Conservation (phyloP, 2,329 filamentous ascomycete species). For the Moelleriella libera region DNA sequence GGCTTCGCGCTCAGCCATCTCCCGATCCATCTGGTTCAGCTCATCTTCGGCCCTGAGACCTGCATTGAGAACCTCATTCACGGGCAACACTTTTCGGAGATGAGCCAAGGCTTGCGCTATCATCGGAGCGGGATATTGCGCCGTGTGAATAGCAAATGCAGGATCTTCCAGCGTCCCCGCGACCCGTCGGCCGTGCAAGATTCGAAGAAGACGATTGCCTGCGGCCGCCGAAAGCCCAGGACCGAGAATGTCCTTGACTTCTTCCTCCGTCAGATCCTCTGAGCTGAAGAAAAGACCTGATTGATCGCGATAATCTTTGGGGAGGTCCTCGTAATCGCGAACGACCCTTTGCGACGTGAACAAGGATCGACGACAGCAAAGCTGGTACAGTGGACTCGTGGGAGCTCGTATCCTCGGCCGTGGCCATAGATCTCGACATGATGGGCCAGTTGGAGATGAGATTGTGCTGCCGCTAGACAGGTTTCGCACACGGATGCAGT, state of each 20-base stretch:
- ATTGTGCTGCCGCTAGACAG: conserved; percentile 4
- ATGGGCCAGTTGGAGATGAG: background rate
- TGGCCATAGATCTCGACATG: conserved; percentile 1
- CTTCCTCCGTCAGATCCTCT: conserved; percentile 31
- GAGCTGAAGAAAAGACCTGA: conserved; percentile 38
- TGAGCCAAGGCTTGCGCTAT: conserved; percentile 35
- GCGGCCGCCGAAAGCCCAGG: conserved; percentile 23
- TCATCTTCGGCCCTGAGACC: conserved; percentile 50
- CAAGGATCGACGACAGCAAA: conserved; percentile 15
- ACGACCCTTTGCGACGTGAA: conserved; percentile 23
- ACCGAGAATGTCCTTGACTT: conserved; percentile 37
- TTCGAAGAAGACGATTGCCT: conserved; percentile 40
- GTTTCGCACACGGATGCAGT: conserved; percentile 4
- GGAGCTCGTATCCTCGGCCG: background rate
- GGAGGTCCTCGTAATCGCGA: conserved; percentile 43
- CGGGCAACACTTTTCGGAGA: conserved; percentile 36
- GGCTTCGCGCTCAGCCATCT: conserved; percentile 11
- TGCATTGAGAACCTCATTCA: conserved; percentile 47
- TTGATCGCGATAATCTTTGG: conserved; percentile 39
- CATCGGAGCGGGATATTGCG: conserved; percentile 25
- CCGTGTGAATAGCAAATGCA: conserved; percentile 31
- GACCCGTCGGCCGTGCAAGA: conserved; percentile 49
- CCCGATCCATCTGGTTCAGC: conserved; percentile 35
- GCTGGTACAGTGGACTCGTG: background rate
- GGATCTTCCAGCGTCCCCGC: conserved; percentile 51